phyloP scores from a whole-genome alignment of 345 rosid species.

The Gossypium raimondii region DNA sequence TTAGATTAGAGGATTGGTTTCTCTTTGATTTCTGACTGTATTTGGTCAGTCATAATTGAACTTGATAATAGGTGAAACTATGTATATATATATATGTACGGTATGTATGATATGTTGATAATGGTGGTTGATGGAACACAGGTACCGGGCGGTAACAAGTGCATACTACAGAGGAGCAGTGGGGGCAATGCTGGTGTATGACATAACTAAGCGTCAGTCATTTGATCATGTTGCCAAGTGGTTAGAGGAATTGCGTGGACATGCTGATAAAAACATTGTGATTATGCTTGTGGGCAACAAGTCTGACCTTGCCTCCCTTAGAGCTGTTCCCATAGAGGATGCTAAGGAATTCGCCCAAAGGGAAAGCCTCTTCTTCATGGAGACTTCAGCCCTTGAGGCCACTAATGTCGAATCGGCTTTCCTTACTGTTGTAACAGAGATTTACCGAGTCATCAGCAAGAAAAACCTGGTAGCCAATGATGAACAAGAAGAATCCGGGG shows the following conservation, averaged over 20 bases:
- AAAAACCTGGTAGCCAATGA: slow-evolving; percentile 23
- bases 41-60: slow-evolving; percentile 6
- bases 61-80: too few relatives aligned
- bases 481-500: slow-evolving; percentile 17
- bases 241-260: slow-evolving; percentile 29
- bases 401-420: slow-evolving; percentile 29
- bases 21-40: background rate
- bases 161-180: slow-evolving; percentile 34
- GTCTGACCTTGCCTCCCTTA: slow-evolving; percentile 23
- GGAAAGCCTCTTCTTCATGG: slow-evolving; percentile 29
- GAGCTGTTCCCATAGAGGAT: slow-evolving; percentile 25
- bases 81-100: background rate
- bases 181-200: slow-evolving; percentile 26
- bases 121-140: background rate
- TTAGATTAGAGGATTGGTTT: background rate
- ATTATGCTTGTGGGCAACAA: slow-evolving; percentile 30
- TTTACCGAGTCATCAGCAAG: slow-evolving; percentile 25
- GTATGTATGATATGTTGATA: background rate
- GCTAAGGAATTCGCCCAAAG: slow-evolving; percentile 27
- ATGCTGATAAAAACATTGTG: slow-evolving; percentile 30
- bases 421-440: slow-evolving; percentile 21
- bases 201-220: slow-evolving; percentile 27
- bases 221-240: slow-evolving; percentile 28
- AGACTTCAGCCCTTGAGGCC: slow-evolving; percentile 29
- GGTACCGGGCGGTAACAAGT: slow-evolving; percentile 30